A percentile compares a stretch with the other conserved stretches of the same genome.
These are phyloP conservation scores for Ganoderma lingzhi DNA, from an alignment of 1,284 basidiomycete species.

Conservation along the genomic window DNA sequence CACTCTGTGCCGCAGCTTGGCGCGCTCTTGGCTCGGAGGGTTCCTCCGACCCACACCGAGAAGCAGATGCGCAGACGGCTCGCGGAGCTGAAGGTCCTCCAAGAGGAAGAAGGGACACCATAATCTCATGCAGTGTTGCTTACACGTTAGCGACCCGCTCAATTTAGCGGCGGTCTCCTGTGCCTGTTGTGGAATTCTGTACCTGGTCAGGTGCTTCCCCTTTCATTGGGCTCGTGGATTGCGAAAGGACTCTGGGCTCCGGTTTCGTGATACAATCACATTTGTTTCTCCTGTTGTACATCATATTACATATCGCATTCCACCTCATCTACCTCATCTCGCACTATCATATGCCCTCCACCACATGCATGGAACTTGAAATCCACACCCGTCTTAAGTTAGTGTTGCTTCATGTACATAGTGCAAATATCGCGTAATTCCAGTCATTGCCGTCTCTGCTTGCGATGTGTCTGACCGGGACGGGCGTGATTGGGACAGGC, in stretches of 20 bases:
- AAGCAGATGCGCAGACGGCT: conserved; percentile 85
- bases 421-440: conserved; percentile 65
- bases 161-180: not conserved
- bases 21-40: conserved; percentile 78
- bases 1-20: conserved; percentile 51
- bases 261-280: not conserved
- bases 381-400: not conserved
- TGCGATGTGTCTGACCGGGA: conserved; percentile 63
- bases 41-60: conserved; percentile 89
- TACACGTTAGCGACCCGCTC: conserved; percentile 22
- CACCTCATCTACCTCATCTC: conserved; percentile 8
- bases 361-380: not conserved
- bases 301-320: conserved; percentile 20
- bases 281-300: conserved; percentile 25
- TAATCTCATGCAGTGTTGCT: conserved; percentile 34
- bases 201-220: conserved; percentile 3
- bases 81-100: conserved; percentile 78
- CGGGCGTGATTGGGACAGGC: conserved; percentile 54
- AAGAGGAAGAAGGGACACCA: conserved; percentile 66
- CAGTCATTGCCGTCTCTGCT: conserved; percentile 54
- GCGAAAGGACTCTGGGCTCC: conserved; percentile 16
- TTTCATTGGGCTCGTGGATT: conserved; percentile 16
- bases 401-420: conserved; percentile 32
- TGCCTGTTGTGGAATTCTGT: not conserved
- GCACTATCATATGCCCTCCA: conserved; percentile 28